Evolutionary conservation across 1,284 basidiomycete species (phyloP), one percentile per base, ranked within the genome.

Genomic region (Boletus mariae): DNA sequence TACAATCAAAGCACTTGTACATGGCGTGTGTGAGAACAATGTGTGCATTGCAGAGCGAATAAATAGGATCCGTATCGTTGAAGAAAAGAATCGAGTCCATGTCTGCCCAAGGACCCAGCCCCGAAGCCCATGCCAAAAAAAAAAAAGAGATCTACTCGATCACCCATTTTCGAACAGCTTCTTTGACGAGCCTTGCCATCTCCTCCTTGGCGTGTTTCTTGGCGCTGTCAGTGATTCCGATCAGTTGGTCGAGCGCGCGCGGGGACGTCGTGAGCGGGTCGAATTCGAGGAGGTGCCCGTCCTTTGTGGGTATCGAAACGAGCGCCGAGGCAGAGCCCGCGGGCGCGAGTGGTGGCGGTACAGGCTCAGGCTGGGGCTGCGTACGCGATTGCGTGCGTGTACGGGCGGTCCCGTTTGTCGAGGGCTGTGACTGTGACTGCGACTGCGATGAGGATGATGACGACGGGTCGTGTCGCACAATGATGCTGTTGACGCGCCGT

Each of bases 201-300:
- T 90, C 88, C 48, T 83, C 78, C 60, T 80, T 82, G 12, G 87
- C 87, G 61, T 87, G 82, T 65, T 86, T 87, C 76, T 90, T 91
- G 35, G 89, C 87, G 60, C 84, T 87, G 53, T 85, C 81, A 1
- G 86, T 81, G 53, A 91, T 87, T 4, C 87, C 87, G 54, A 87
- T 83, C 11, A 91, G 73, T 42, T 79, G 81, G 59, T 90, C 87
- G 35, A 91, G 71, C 42, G 84, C 75, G 3, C 78, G 75, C 0
- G 87, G 86, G 0, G 85, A 85, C 1, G 87, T 86, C 48, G 77
- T 75, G 43, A 90, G 70, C 5, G 89, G 87, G 60, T 91, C 85
- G 59, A 92, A 89, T 68, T 89, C 86, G n/a, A 92, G 74, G 11
- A 87, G 65, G 60, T 85, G 84, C 0, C 88, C 89, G 59, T 89